These are phyloP conservation scores for Earliella scabrosa DNA, from an alignment of 1,284 basidiomycete genomes.

Conservation along the genomic window DNA sequence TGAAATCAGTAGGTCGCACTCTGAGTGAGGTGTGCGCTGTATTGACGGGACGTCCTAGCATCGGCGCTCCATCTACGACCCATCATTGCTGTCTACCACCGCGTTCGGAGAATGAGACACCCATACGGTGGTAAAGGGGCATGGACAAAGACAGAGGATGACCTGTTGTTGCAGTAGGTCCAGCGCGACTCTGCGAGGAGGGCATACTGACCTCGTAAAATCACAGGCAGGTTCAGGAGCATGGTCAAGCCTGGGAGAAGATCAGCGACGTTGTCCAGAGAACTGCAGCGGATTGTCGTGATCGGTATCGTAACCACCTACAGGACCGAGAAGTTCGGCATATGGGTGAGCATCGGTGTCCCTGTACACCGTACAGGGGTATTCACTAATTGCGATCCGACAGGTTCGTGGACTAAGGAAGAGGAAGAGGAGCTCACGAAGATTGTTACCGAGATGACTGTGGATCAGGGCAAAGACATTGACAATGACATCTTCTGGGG, in stretches of 20 bases:
- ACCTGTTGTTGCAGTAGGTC: slow-evolving; percentile 60
- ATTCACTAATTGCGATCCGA: too few relatives aligned
- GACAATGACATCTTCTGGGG: slow-evolving; percentile 86
- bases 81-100: slow-evolving; percentile 81
- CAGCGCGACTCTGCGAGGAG: not conserved
- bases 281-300: slow-evolving; percentile 79
- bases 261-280: slow-evolving; percentile 71
- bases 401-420: slow-evolving; percentile 71
- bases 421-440: slow-evolving; percentile 73
- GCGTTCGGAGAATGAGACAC: slow-evolving; percentile 71
- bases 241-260: slow-evolving; percentile 83
- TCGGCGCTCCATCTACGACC: slow-evolving; percentile 72
- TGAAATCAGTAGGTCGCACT: slow-evolving; percentile 63
- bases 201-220: not conserved
- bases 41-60: slow-evolving; percentile 45
- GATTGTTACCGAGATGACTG: slow-evolving; percentile 75
- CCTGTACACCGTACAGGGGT: not conserved
- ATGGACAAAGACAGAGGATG: slow-evolving; percentile 75
- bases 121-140: slow-evolving; percentile 69
- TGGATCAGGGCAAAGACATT: slow-evolving; percentile 65
- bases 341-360: not conserved
- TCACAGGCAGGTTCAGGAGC: slow-evolving; percentile 62
- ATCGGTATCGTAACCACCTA: slow-evolving; percentile 82
- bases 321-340: slow-evolving; percentile 52
- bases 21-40: slow-evolving; percentile 1